phyloP scores from a whole-genome alignment of 768 basidiomycete species.

The Tricholoma matsutake region DNA sequence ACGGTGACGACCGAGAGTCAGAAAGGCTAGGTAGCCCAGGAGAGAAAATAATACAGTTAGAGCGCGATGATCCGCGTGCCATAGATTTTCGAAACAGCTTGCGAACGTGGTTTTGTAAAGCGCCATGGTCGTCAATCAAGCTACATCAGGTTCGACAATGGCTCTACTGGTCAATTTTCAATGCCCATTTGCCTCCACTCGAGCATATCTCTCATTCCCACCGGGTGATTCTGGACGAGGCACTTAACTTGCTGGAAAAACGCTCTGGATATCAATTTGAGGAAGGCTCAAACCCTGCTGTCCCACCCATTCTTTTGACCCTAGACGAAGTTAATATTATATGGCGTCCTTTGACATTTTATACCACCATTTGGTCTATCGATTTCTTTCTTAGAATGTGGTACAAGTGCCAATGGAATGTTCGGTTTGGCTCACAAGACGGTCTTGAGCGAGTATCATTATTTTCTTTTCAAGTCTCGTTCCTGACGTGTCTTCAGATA shows the following conservation, averaged over 20 bases:
- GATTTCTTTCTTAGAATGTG: slow-evolving; percentile 48
- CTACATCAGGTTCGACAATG: slow-evolving; percentile 63
- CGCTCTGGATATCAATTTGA: slow-evolving; percentile 66
- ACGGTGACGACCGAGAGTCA: slow-evolving; percentile 55
- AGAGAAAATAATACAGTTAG: slow-evolving; percentile 56
- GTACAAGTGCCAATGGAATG: slow-evolving; percentile 40
- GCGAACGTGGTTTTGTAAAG: slow-evolving; percentile 75
- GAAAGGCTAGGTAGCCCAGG: slow-evolving; percentile 58
- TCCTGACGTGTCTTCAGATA: slow-evolving; percentile 45
- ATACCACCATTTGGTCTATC: slow-evolving; percentile 44
- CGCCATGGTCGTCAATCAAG: slow-evolving; percentile 69
- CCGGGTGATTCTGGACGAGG: slow-evolving; percentile 51
- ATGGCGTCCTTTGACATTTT: slow-evolving; percentile 68
- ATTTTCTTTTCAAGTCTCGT: neutral
- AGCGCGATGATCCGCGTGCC: slow-evolving; percentile 63
- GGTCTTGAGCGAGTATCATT: slow-evolving; percentile 61
- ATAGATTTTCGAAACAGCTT: slow-evolving; percentile 69
- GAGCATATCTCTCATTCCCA: slow-evolving; percentile 46
- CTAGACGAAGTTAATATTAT: slow-evolving; percentile 72
- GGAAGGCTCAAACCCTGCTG: slow-evolving; percentile 51
- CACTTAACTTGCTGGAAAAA: slow-evolving; percentile 62
- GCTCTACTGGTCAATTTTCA: slow-evolving; percentile 85
- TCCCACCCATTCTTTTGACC: slow-evolving; percentile 63
- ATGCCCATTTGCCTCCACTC: slow-evolving; percentile 53
- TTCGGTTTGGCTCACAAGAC: slow-evolving; percentile 46